A percentile compares a stretch with the other conserved stretches of the same genome.
Evolutionary conservation across 1,284 basidiomycete genomes (phyloP).

Genomic region (Heliocybe sulcata): DNA sequence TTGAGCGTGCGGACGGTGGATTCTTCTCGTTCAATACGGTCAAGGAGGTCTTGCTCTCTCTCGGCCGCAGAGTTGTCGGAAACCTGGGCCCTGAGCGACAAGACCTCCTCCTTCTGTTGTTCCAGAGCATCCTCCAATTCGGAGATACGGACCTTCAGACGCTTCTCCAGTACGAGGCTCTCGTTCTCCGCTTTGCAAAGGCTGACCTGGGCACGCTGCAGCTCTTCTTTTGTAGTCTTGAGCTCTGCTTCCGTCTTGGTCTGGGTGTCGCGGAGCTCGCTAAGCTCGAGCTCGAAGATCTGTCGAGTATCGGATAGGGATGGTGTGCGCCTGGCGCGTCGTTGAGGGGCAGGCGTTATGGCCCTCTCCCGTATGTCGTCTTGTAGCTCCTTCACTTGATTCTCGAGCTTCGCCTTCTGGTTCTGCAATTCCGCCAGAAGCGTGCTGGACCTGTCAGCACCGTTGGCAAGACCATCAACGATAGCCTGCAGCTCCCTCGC

Average conservation of each 20-base stretch:
- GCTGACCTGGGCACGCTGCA: slow-evolving; percentile 38
- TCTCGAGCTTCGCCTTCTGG: slow-evolving; percentile 17
- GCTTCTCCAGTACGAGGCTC: slow-evolving; percentile 44
- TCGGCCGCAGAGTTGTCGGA: slow-evolving; percentile 25
- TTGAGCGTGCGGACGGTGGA: slow-evolving; percentile 50
- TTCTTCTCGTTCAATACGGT: slow-evolving; percentile 60
- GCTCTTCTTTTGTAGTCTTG: slow-evolving; percentile 32
- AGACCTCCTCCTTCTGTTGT: slow-evolving; percentile 51
- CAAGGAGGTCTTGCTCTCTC: slow-evolving; percentile 46
- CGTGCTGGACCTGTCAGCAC: slow-evolving; percentile 39
- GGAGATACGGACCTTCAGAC: slow-evolving; percentile 30
- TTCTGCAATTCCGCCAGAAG: slow-evolving; percentile 32
- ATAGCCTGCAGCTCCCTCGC: slow-evolving; percentile 48
- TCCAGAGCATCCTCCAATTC: slow-evolving; percentile 37
- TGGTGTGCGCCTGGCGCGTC: slow-evolving; percentile 35
- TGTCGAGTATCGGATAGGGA: slow-evolving; percentile 42
- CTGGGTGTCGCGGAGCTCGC: slow-evolving; percentile 33
- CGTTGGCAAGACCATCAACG: slow-evolving; percentile 48
- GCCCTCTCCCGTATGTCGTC: slow-evolving; percentile 30
- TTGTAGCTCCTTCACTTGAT: slow-evolving; percentile 49
- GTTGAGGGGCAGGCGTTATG: slow-evolving; percentile 13
- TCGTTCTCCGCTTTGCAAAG: slow-evolving; percentile 52
- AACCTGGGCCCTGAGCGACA: slow-evolving; percentile 27
- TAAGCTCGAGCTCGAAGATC: slow-evolving; percentile 47
- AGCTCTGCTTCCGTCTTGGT: slow-evolving; percentile 37